Percentiles rank a stretch among this genome's conserved stretches.
Evolutionary conservation across 176 grass and related monocot species (phyloP).

Genomic region (Urochloa ruziziensis): DNA sequence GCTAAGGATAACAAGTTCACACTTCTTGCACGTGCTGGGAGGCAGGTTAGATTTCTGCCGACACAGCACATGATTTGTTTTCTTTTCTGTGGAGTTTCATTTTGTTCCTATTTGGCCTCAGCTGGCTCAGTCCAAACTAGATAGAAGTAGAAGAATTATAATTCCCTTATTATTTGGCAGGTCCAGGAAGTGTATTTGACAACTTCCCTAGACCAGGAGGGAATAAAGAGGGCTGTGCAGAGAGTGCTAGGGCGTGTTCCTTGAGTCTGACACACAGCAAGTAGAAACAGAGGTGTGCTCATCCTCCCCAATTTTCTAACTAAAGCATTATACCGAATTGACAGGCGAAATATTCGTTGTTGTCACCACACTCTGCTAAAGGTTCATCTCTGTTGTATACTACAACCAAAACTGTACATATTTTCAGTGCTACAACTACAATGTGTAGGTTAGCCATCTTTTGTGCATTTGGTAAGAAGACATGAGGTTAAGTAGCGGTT

Average conservation of each 20-base stretch:
- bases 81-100: neutral
- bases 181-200: conserved; percentile 96
- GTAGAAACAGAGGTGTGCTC: neutral
- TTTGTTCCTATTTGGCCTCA: neutral
- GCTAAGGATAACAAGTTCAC: conserved; percentile 90
- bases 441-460: neutral
- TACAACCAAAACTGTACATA: conserved; percentile 15
- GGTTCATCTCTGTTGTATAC: neutral
- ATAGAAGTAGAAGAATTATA: neutral
- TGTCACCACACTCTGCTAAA: neutral
- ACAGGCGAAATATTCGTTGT: neutral
- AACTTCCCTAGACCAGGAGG: conserved; percentile 81
- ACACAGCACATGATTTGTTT: neutral
- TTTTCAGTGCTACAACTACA: neutral
- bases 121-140: neutral
- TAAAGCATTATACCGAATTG: conserved; percentile 9
- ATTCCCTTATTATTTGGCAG: conserved; percentile 36
- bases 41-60: conserved; percentile 64
- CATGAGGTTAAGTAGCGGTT: neutral
- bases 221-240: conserved; percentile 85
- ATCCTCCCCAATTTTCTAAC: conserved; percentile 23
- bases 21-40: conserved; percentile 94
- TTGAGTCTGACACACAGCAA: conserved; percentile 24
- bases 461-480: neutral
- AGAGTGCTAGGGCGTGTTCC: conserved; percentile 80